Conservation (phyloP, 179 eudicot species). For the Actinidia arguta region DNA sequence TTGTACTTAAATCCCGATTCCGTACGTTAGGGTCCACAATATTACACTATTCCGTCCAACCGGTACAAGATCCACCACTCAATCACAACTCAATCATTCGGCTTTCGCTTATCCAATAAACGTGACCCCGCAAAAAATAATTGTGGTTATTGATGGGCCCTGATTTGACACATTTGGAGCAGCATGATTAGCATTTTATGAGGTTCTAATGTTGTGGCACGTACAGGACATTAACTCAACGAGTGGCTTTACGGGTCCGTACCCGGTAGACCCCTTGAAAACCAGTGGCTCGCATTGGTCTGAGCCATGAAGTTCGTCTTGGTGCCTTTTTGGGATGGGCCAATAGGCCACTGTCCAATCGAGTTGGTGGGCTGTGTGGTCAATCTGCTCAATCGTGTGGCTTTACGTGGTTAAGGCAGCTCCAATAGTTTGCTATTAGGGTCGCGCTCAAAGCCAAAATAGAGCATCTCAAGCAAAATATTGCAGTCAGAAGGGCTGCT, state of each 20-base stretch:
- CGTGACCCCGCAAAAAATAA: too few relatives aligned
- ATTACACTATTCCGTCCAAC: neutral
- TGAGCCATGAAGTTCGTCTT: too few relatives aligned
- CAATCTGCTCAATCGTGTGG: too few relatives aligned
- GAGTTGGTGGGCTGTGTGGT: too few relatives aligned
- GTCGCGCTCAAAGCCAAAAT: too few relatives aligned
- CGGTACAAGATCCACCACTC: neutral
- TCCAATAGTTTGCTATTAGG: too few relatives aligned
- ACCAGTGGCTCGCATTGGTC: constrained; percentile 4
- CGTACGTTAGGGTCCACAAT: neutral
- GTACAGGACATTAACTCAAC: neutral
- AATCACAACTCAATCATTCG: neutral
- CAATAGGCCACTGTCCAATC: too few relatives aligned
- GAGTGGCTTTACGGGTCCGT: constrained; percentile 17
- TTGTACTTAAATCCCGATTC: too few relatives aligned
- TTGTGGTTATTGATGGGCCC: neutral
- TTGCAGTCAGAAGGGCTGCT: too few relatives aligned
- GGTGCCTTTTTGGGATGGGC: too few relatives aligned
- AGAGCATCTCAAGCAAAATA: too few relatives aligned
- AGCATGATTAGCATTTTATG: neutral
- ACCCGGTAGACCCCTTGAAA: constrained; percentile 9
- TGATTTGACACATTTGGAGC: neutral
- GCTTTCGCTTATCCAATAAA: neutral
- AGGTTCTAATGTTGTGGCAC: neutral
- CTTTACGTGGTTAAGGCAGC: too few relatives aligned